Evolutionary conservation across 768 basidiomycete genomes (phyloP), one percentile per base, ranked within the genome.

Genomic region (Phlegmacium glaucopus): DNA sequence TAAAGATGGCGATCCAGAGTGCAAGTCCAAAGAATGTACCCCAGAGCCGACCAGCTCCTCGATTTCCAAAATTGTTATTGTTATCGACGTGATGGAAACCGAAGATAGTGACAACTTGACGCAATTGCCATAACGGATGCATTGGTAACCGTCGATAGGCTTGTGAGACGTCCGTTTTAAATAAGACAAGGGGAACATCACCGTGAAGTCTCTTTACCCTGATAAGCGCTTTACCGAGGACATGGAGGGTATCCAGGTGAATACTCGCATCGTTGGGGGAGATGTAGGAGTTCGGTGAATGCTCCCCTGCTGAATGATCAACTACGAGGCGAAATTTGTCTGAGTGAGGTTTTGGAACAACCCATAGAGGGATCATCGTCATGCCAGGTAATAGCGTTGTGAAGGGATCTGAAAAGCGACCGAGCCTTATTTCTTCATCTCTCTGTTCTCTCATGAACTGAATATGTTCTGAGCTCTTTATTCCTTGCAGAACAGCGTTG

Each of bases 111-210:
- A 66, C 51, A 0, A 70, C 47, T 36, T 75, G 72, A 22, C 67
- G 67, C 1, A 72, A 50, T 28, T 76, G 70, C 71, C 71, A 77
- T 0, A 59, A 39, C 0, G 63, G 68, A 32, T 69, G 62, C 52
- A 71, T 57, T 0, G 71, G 75, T 6, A 69, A 37, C 0, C 51
- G 56, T 0, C 60, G 53, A 35, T 72, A 75, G 0, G 74, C 74
- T 4, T 62, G 48, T 0, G 56, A 44, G 0, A 73, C 61, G 45
- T 75, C 68, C 1, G 63, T 62, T 25, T 73, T n/a, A 52, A 58
- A 72, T 0, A 66, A 15, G 15, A 56, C 47, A 9, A 64, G 49
- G 4, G 3, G 11, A 30, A 28, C 39, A 6, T 10, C 38, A 25
- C 12, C 39, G 1, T 1, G 29, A 0, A 0, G 43, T 7, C n/a